Percentiles rank a stretch among this genome's conserved stretches.
Conservation (phyloP, 257 asterid species). For the Solanum habrochaites region DNA sequence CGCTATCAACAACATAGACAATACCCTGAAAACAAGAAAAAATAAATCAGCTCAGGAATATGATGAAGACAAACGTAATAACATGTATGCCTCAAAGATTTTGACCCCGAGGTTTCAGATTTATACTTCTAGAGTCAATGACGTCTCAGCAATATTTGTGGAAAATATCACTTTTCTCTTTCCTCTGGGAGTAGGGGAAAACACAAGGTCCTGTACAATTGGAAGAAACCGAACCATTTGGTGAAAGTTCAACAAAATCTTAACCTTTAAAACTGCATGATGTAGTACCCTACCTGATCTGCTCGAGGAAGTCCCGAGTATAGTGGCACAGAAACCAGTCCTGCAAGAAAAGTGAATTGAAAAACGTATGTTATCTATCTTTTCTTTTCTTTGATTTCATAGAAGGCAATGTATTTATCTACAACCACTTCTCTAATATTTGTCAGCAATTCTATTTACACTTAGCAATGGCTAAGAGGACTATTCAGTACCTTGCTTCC, state of each 20-base stretch:
- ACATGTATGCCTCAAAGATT: not conserved
- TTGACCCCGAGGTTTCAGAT: not conserved
- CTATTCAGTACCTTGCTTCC: slow-evolving; percentile 42
- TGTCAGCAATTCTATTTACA: not conserved
- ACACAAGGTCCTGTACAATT: slow-evolving; percentile 58
- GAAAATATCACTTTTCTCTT: slow-evolving; percentile 90
- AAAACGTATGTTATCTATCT: not conserved
- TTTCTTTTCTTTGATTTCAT: not conserved
- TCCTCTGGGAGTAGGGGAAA: slow-evolving; percentile 92
- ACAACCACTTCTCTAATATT: not conserved
- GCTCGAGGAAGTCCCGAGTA: slow-evolving; percentile 91
- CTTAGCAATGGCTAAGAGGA: not conserved
- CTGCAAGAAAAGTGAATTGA: slow-evolving; percentile 29
- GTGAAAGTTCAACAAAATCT: not conserved
- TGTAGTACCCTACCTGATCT: slow-evolving; percentile 55
- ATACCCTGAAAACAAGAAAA: slow-evolving; percentile 50
- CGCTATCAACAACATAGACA: slow-evolving; percentile 87
- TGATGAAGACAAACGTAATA: not conserved
- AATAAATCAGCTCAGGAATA: not conserved
- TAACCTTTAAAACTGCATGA: not conserved
- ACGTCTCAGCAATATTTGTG: slow-evolving; percentile 96
- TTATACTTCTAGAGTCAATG: slow-evolving; percentile 87
- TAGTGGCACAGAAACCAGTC: slow-evolving; percentile 70
- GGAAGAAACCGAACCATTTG: not conserved
- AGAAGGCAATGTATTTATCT: not conserved